These are phyloP conservation scores for Scytalidium sp. DNA, from an alignment of 2,329 filamentous ascomycete genomes.

Conservation along the genomic window DNA sequence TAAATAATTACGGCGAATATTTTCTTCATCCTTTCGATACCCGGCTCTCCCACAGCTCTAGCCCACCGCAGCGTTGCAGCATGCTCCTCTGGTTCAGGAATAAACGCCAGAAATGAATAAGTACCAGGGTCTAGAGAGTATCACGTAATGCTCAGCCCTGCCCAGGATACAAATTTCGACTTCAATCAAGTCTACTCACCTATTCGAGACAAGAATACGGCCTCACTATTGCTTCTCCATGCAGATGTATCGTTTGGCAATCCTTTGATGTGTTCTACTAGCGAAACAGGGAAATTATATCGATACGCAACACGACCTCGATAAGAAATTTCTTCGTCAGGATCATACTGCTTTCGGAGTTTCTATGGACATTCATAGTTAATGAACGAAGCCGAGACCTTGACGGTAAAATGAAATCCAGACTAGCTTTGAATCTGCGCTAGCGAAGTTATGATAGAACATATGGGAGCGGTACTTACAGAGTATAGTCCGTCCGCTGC, in stretches of 20 bases:
- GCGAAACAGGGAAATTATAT: neutral
- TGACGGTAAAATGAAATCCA: neutral
- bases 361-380: no score
- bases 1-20: neutral
- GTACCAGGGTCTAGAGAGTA: neutral
- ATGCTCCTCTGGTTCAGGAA: neutral
- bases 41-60: neutral
- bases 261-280: neutral
- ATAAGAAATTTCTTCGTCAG: neutral
- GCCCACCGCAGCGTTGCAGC: neutral
- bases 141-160: no score
- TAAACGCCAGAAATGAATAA: neutral
- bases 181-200: neutral
- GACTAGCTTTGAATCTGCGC: neutral
- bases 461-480: neutral
- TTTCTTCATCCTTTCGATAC: neutral
- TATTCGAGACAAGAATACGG: neutral
- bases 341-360: neutral
- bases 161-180: no score
- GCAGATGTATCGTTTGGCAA: neutral
- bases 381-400: no score
- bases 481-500: neutral
- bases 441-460: neutral
- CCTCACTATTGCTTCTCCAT: neutral
- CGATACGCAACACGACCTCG: neutral